phyloP scores from a whole-genome alignment of 306 rosid species.

The Glycine soja region DNA sequence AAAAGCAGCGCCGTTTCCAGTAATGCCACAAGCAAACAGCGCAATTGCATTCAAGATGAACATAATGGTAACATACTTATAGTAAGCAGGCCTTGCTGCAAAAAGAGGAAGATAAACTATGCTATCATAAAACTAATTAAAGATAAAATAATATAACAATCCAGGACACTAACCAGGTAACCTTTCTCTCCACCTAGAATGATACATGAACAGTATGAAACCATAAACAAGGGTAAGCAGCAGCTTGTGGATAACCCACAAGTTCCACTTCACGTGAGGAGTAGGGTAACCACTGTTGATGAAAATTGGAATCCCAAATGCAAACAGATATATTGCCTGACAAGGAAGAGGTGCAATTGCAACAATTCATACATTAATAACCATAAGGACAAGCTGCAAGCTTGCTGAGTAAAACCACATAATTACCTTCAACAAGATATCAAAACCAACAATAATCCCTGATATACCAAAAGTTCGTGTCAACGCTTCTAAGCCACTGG shows the following conservation, averaged over 20 bases:
- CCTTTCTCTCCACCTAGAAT: conserved; percentile 92
- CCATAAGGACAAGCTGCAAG: conserved; percentile 19
- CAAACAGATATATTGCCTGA: conserved; percentile 85
- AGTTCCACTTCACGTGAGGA: conserved; percentile 74
- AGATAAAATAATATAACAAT: conserved; percentile 20
- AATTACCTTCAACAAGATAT: conserved; percentile 80
- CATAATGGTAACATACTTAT: conserved; percentile 81
- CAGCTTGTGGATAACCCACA: conserved; percentile 89
- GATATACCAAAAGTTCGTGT: conserved; percentile 83
- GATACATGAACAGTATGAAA: conserved; percentile 79
- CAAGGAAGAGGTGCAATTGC: conserved; percentile 37
- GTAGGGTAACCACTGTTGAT: conserved; percentile 56
- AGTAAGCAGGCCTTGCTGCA: conserved; percentile 97
- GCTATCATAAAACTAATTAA: conserved; percentile 37
- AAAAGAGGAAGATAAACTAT: conserved; percentile 21
- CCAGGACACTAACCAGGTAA: conserved; percentile 64
- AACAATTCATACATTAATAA: conserved; percentile 16
- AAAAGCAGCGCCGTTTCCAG: conserved; percentile 79
- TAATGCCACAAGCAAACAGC: conserved; percentile 74
- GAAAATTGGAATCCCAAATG: conserved; percentile 80
- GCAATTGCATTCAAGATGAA: conserved; percentile 64
- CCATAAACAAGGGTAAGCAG: conserved; percentile 75
- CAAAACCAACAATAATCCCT: conserved; percentile 81
- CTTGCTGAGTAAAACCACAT: conserved; percentile 1
- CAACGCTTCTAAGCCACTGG: conserved; percentile 77